Conservation (phyloP, 2,329 filamentous ascomycete species). For the Zymoseptoria brevis region DNA sequence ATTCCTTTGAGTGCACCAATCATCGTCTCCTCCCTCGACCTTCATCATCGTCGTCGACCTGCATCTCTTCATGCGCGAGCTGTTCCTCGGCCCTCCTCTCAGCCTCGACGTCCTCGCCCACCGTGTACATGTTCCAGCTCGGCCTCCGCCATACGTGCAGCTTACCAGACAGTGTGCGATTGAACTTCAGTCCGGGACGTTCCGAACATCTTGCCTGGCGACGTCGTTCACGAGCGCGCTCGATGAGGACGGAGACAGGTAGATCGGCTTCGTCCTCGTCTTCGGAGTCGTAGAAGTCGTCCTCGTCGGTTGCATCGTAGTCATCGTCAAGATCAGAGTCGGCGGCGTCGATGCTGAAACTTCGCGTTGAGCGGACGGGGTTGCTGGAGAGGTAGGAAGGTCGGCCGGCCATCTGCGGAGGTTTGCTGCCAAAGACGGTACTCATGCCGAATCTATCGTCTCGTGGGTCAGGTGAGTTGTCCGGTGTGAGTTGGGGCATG, state of each 20-base stretch:
- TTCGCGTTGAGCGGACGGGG: slow-evolving; percentile 3
- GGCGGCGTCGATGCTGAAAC: neutral
- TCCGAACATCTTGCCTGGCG: slow-evolving; percentile 14
- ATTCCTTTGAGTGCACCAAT: neutral
- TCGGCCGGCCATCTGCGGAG: neutral
- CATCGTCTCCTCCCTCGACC: neutral
- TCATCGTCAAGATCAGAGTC: slow-evolving; percentile 10
- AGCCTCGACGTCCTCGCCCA: slow-evolving; percentile 23
- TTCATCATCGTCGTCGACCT: neutral
- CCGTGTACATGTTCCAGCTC: slow-evolving; percentile 21
- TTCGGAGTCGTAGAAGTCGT: slow-evolving; percentile 15
- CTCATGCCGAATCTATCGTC: slow-evolving; percentile 24
- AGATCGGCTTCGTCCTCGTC: slow-evolving; percentile 20
- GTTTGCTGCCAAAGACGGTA: neutral
- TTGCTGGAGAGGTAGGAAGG: slow-evolving; percentile 17
- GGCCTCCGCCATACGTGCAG: slow-evolving; percentile 25
- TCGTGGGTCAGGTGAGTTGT: slow-evolving; percentile 24
- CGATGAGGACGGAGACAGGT: slow-evolving; percentile 20
- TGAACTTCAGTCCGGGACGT: slow-evolving; percentile 24
- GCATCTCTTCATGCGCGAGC: neutral
- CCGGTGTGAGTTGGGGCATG: slow-evolving; percentile 26
- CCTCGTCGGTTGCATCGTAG: slow-evolving; percentile 9
- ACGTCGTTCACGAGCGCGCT: slow-evolving; percentile 16
- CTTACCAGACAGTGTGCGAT: slow-evolving; percentile 26
- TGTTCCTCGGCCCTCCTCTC: slow-evolving; percentile 18